phyloP scores from a whole-genome alignment of 805 yeast genomes.

The Ogataea pilisensis region DNA sequence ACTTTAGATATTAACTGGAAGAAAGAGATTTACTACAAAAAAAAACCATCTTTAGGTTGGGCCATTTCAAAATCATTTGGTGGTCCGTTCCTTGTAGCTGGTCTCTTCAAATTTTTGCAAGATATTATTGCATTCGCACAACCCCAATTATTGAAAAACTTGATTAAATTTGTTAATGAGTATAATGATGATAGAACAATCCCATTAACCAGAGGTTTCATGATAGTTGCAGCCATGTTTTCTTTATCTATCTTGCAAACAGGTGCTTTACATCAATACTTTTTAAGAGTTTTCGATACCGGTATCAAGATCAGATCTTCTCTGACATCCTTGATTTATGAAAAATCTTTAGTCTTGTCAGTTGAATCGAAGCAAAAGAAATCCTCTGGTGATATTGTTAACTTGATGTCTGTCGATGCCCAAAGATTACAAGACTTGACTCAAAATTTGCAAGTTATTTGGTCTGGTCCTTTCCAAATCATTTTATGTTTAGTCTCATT shows the following conservation, averaged over 20 bases:
- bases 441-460: conserved; percentile 71
- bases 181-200: conserved; percentile 40
- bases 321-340: conserved; percentile 61
- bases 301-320: conserved; percentile 76
- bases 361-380: conserved; percentile 67
- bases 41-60: conserved; percentile 26
- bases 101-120: conserved; percentile 64
- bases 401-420: conserved; percentile 90
- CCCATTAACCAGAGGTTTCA: conserved; percentile 70
- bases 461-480: conserved; percentile 95
- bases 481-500: conserved; percentile 68
- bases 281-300: conserved; percentile 65
- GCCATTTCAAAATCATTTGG: conserved; percentile 77
- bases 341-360: conserved; percentile 64
- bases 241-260: conserved; percentile 74
- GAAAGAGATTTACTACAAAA: conserved; percentile 36
- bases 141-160: conserved; percentile 71
- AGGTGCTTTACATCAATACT: conserved; percentile 71
- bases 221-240: conserved; percentile 76
- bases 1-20: conserved; percentile 60
- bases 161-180: conserved; percentile 61
- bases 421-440: conserved; percentile 82
- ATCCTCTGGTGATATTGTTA: conserved; percentile 90
- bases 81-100: conserved; percentile 62
- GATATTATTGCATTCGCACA: conserved; percentile 83